Percentiles rank a stretch among this genome's conserved stretches.
Conservation (phyloP, 1,284 basidiomycete species). For the Ceratobasidium papillatum region DNA sequence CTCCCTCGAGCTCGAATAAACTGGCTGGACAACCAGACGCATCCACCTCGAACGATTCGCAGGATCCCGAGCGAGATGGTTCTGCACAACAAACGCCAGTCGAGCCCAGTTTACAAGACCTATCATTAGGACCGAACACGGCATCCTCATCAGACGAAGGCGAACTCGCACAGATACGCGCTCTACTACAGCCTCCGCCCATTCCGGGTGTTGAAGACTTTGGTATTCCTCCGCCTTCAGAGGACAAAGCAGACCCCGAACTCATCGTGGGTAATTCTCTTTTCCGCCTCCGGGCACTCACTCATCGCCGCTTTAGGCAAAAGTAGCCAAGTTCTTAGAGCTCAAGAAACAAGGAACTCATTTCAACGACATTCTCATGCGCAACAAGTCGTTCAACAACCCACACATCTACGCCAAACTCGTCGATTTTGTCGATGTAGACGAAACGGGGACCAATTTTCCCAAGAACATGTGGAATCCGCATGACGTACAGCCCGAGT, state of each 20-base stretch:
- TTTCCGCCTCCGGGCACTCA: not conserved
- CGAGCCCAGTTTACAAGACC: slow-evolving; percentile 49
- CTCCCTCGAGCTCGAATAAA: slow-evolving; percentile 45
- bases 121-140: slow-evolving; percentile 10
- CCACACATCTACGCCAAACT: slow-evolving; percentile 93
- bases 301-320: slow-evolving; percentile 61
- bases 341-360: slow-evolving; percentile 84
- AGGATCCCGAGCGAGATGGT: slow-evolving; percentile 57
- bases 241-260: slow-evolving; percentile 64
- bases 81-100: slow-evolving; percentile 9
- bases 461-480: slow-evolving; percentile 75
- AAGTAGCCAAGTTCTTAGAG: slow-evolving; percentile 76
- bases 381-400: slow-evolving; percentile 90
- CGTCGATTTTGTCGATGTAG: slow-evolving; percentile 89
- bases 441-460: slow-evolving; percentile 86
- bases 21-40: slow-evolving; percentile 48
- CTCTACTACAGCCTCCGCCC: slow-evolving; percentile 66
- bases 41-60: slow-evolving; percentile 31
- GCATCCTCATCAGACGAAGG: slow-evolving; percentile 3
- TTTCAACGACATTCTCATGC: slow-evolving; percentile 93
- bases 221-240: slow-evolving; percentile 76
- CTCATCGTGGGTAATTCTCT: slow-evolving; percentile 62
- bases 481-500: slow-evolving; percentile 65
- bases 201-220: slow-evolving; percentile 72
- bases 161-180: slow-evolving; percentile 53